A percentile compares a stretch with the other conserved stretches of the same genome.
Evolutionary conservation across 2,329 filamentous ascomycete genomes (phyloP).

Genomic region (Ascochyta pisi): DNA sequence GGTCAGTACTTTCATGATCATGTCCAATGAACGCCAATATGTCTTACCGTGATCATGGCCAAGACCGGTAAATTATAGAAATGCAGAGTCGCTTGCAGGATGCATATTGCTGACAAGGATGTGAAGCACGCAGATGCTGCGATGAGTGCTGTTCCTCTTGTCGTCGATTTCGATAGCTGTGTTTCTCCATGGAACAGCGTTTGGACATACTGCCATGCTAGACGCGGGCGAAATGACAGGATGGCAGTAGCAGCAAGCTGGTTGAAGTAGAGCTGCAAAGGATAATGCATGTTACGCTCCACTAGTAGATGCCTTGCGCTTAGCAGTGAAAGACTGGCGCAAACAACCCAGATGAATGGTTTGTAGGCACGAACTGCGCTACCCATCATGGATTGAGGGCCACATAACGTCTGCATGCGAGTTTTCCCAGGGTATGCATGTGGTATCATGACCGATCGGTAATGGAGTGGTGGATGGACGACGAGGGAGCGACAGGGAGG

Average conservation of each 20-base stretch:
- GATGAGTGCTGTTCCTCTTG: conserved; percentile 9
- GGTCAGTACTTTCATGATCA: background rate
- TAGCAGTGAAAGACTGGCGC: conserved; percentile 26
- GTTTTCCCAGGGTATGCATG: background rate
- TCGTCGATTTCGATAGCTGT: background rate
- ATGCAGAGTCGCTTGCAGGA: conserved; percentile 40
- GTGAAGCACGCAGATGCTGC: conserved; percentile 15
- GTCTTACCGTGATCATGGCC: conserved; percentile 39
- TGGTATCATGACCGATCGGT: background rate
- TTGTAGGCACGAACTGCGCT: background rate
- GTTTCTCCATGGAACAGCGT: background rate
- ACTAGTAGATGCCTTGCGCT: conserved; percentile 32
- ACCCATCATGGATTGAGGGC: background rate
- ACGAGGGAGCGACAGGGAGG: no score
- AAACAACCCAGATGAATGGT: conserved; percentile 23
- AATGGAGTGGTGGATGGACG: no score
- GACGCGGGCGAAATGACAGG: conserved; percentile 4
- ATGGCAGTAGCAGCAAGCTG: conserved; percentile 21
- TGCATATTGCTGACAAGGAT: conserved; percentile 32
- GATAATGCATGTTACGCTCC: conserved; percentile 34
- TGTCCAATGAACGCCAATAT: background rate
- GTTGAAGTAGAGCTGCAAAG: conserved; percentile 23
- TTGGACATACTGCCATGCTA: background rate
- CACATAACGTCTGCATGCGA: background rate
- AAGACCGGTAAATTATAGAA: conserved; percentile 40